These are phyloP conservation scores for Dipteronia dyeriana DNA, from an alignment of 345 rosid genomes.

Conservation along the genomic window DNA sequence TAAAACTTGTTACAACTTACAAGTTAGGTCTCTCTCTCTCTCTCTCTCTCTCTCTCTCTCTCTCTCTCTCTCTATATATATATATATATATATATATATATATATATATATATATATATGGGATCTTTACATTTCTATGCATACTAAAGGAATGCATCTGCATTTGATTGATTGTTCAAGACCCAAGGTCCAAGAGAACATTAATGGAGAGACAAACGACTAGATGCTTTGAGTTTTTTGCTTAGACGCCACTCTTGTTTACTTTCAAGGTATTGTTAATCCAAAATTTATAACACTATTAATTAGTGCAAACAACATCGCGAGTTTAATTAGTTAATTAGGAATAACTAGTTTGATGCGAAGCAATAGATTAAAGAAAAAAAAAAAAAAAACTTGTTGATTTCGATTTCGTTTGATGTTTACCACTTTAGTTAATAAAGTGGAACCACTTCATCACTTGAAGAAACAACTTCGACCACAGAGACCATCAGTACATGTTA, in stretches of 20 bases:
- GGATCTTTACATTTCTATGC: not conserved
- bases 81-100: no score
- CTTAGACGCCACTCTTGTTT: slow-evolving; percentile 34
- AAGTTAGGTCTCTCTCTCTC: not conserved
- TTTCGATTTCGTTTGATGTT: not conserved
- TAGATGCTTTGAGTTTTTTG: slow-evolving; percentile 4
- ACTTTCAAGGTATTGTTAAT: slow-evolving; percentile 6
- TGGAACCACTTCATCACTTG: no score
- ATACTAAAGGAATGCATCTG: not conserved
- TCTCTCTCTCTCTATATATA: no score
- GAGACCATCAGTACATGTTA: no score
- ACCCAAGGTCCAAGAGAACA: not conserved
- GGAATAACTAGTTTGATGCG: not conserved
- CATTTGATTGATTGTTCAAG: not conserved
- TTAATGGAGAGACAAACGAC: slow-evolving; percentile 9
- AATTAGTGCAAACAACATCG: not conserved
- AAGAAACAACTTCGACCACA: no score
- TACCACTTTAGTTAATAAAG: no score
- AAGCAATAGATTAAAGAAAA: not conserved
- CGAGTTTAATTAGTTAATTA: not conserved
- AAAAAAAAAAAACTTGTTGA: not conserved
- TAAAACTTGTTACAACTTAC: not conserved
- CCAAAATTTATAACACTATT: not conserved
- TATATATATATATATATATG: no score
- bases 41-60: no score